Percentiles rank a stretch among this genome's conserved stretches.
Conservation (phyloP, 1,284 basidiomycete species). For the Fomitopsis schrenkii region DNA sequence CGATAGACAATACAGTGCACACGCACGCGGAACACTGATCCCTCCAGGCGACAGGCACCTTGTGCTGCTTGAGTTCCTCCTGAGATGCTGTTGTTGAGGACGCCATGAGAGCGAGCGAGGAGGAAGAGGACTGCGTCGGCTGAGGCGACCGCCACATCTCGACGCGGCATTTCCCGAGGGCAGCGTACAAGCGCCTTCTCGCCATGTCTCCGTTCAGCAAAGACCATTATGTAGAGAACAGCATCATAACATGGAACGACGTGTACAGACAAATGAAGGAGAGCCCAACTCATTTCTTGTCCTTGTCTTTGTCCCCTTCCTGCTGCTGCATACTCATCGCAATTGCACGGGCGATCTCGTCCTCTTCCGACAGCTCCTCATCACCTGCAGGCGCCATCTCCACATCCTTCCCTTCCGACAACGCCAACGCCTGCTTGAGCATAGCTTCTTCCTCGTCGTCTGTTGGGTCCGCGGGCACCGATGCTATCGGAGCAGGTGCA, state of each 20-base stretch:
- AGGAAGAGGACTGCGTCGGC: not conserved
- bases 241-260: not conserved
- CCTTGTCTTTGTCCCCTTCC: slow-evolving; percentile 20
- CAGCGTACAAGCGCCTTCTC: not conserved
- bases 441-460: slow-evolving; percentile 64
- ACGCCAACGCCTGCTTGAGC: slow-evolving; percentile 58
- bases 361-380: slow-evolving; percentile 47
- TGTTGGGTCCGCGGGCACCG: slow-evolving; percentile 35
- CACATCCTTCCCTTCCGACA: slow-evolving; percentile 47
- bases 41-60: slow-evolving; percentile 80
- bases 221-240: slow-evolving; percentile 5
- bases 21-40: slow-evolving; percentile 91
- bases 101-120: slow-evolving; percentile 41
- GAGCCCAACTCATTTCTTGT: slow-evolving; percentile 21
- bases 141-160: not conserved
- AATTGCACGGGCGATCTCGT: slow-evolving; percentile 60
- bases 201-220: not conserved
- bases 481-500: slow-evolving; percentile 19
- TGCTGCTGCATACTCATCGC: slow-evolving; percentile 43
- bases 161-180: not conserved
- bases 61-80: slow-evolving; percentile 73
- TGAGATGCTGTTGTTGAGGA: slow-evolving; percentile 79
- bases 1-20: not conserved
- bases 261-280: not conserved
- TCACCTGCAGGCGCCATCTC: slow-evolving; percentile 42